Percentiles rank a stretch among this genome's conserved stretches.
phyloP scores from a whole-genome alignment of 1,284 basidiomycete genomes.

The Fomitiporia mediterranea region DNA sequence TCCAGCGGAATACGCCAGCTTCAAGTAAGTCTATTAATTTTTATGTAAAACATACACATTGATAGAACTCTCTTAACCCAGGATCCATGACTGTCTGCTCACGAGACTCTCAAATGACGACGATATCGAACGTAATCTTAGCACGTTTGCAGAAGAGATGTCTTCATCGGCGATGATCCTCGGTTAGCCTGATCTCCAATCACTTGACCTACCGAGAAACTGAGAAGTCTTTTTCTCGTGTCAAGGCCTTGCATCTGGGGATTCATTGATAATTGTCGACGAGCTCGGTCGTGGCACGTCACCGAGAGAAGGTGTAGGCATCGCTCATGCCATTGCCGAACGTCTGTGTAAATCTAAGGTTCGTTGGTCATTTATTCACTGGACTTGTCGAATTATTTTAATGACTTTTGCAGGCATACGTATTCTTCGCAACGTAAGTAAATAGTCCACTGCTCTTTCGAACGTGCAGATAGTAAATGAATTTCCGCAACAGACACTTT shows the following conservation, averaged over 20 bases:
- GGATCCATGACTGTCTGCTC: slow-evolving; percentile 79
- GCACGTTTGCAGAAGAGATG: slow-evolving; percentile 94
- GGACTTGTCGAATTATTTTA: too few relatives aligned
- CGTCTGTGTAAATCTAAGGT: slow-evolving; percentile 74
- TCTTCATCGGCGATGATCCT: slow-evolving; percentile 85
- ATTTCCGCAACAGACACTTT: slow-evolving; percentile 68
- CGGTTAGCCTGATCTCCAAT: slow-evolving; percentile 36
- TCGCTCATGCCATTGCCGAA: slow-evolving; percentile 91
- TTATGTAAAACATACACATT: background rate
- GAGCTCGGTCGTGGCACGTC: slow-evolving; percentile 90
- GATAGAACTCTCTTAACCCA: slow-evolving; percentile 27
- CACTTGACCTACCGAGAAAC: background rate
- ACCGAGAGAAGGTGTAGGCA: slow-evolving; percentile 80
- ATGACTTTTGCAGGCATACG: slow-evolving; percentile 52
- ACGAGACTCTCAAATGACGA: slow-evolving; percentile 91
- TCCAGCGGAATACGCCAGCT: slow-evolving; percentile 86
- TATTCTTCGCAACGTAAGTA: slow-evolving; percentile 85
- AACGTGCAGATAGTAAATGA: too few relatives aligned
- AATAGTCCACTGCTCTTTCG: background rate
- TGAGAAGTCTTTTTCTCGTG: background rate
- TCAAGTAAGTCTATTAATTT: slow-evolving; percentile 50
- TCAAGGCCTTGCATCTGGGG: slow-evolving; percentile 67
- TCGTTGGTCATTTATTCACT: too few relatives aligned
- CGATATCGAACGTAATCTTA: slow-evolving; percentile 80
- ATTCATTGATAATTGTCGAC: slow-evolving; percentile 81